A percentile compares a stretch with the other conserved stretches of the same genome.
Conservation (phyloP, 176 grass and related monocot genomes). For the Leersia perrieri region DNA sequence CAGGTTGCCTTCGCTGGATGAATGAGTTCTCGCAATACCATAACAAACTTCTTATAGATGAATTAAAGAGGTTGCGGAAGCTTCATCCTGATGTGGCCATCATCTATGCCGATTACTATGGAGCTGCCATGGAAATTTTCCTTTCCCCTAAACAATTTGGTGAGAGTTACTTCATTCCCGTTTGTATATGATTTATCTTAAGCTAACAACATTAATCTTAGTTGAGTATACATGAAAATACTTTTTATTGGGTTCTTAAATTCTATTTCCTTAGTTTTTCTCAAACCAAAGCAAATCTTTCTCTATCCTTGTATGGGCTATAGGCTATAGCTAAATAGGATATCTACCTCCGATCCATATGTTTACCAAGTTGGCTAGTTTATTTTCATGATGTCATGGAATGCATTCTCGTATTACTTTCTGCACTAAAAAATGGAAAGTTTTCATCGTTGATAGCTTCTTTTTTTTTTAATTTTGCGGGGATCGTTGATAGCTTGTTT, state of each 20-base stretch:
- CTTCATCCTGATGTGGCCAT: constrained; percentile 48
- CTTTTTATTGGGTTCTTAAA: neutral
- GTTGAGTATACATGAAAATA: neutral
- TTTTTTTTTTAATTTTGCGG: no score
- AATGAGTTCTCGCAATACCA: constrained; percentile 82
- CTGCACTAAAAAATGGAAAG: neutral
- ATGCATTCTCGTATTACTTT: neutral
- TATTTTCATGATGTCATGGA: neutral
- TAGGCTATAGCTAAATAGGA: neutral
- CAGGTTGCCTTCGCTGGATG: constrained; percentile 73
- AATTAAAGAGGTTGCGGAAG: constrained; percentile 49
- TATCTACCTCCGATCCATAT: neutral
- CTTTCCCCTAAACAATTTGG: constrained; percentile 53
- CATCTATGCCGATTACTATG: constrained; percentile 80
- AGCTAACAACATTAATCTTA: neutral
- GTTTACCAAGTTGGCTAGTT: neutral
- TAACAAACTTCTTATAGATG: constrained; percentile 54
- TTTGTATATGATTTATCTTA: neutral
- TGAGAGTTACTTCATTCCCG: constrained; percentile 26
- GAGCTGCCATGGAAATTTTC: constrained; percentile 69
- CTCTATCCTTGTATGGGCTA: neutral
- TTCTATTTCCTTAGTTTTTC: neutral
- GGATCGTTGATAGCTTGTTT: neutral
- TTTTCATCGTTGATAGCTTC: neutral
- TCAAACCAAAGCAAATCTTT: neutral